A percentile compares a stretch with the other conserved stretches of the same genome.
These are phyloP conservation scores for Amanita inopinata DNA, from an alignment of 768 basidiomycete species.

Conservation along the genomic window DNA sequence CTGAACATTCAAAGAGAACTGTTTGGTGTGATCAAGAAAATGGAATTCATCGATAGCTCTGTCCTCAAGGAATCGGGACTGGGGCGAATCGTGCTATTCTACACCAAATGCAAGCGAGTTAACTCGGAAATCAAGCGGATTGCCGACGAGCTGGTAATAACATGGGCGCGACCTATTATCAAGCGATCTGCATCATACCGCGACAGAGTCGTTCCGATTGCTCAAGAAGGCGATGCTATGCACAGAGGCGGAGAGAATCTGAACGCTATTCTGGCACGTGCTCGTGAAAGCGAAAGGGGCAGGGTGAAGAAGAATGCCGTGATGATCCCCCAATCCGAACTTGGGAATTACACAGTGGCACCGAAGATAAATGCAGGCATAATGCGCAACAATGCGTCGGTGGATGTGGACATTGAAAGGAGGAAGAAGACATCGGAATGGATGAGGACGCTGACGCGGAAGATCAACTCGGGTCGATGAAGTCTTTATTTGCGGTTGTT, in stretches of 20 bases:
- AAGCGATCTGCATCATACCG: slow-evolving; percentile 79
- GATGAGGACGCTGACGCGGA: slow-evolving; percentile 51
- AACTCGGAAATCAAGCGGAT: slow-evolving; percentile 71
- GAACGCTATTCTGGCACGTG: slow-evolving; percentile 60
- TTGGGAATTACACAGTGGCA: slow-evolving; percentile 75
- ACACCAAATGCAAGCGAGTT: slow-evolving; percentile 91
- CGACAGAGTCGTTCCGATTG: slow-evolving; percentile 58
- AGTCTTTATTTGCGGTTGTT: slow-evolving; percentile 2
- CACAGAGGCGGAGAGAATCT: slow-evolving; percentile 42
- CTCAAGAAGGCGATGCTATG: slow-evolving; percentile 28
- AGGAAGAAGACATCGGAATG: slow-evolving; percentile 69
- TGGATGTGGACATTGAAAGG: slow-evolving; percentile 66
- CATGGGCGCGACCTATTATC: slow-evolving; percentile 88
- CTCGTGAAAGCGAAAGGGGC: slow-evolving; percentile 57
- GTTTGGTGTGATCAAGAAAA: slow-evolving; percentile 73
- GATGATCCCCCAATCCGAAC: slow-evolving; percentile 66
- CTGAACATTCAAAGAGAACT: slow-evolving; percentile 93
- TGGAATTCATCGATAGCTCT: slow-evolving; percentile 85
- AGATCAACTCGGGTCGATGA: slow-evolving; percentile 20
- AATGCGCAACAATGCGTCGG: slow-evolving; percentile 41
- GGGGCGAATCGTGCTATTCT: slow-evolving; percentile 87
- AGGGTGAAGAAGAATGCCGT: slow-evolving; percentile 73
- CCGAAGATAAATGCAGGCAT: slow-evolving; percentile 50
- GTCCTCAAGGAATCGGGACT: slow-evolving; percentile 88
- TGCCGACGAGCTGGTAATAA: slow-evolving; percentile 75